These are phyloP conservation scores for Trichoderma oligosporum DNA, from an alignment of 2,329 filamentous ascomycete genomes.

Conservation along the genomic window DNA sequence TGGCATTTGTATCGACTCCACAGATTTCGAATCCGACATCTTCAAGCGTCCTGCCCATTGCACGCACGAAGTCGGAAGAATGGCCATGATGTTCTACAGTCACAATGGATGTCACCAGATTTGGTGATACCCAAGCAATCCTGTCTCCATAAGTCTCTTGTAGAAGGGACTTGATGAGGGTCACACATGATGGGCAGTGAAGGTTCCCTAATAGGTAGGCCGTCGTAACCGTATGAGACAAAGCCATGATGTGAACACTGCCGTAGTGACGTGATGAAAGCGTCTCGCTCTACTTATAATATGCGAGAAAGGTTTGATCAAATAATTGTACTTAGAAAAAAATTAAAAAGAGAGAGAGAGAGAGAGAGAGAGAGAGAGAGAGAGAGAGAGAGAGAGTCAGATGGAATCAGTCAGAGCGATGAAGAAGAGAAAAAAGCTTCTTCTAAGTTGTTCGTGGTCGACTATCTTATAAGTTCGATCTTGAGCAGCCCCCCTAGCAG, in stretches of 20 bases:
- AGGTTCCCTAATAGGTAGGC: slow-evolving; percentile 68
- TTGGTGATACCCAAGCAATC: slow-evolving; percentile 60
- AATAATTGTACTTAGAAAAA: no score
- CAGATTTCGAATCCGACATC: slow-evolving; percentile 58
- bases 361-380: no score
- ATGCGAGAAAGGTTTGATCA: no score
- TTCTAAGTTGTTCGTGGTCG: background rate
- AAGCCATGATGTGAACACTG: slow-evolving; percentile 27
- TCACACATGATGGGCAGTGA: slow-evolving; percentile 74
- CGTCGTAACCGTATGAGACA: slow-evolving; percentile 43
- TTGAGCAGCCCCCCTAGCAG: background rate
- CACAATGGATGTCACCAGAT: slow-evolving; percentile 67
- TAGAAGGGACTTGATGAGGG: slow-evolving; percentile 59
- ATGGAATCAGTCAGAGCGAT: no score
- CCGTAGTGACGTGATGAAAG: background rate
- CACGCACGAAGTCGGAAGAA: slow-evolving; percentile 41
- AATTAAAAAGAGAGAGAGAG: no score
- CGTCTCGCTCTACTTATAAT: background rate
- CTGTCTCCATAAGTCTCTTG: slow-evolving; percentile 43
- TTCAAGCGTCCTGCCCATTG: slow-evolving; percentile 48
- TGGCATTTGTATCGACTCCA: slow-evolving; percentile 41
- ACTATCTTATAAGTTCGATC: slow-evolving; percentile 1
- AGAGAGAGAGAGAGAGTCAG: no score
- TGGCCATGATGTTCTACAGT: slow-evolving; percentile 52
- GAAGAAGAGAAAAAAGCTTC: background rate